Percentiles rank a stretch among this genome's conserved stretches.
These are phyloP conservation scores for Ustilago curta DNA, from an alignment of 1,284 basidiomycete species.

Conservation along the genomic window DNA sequence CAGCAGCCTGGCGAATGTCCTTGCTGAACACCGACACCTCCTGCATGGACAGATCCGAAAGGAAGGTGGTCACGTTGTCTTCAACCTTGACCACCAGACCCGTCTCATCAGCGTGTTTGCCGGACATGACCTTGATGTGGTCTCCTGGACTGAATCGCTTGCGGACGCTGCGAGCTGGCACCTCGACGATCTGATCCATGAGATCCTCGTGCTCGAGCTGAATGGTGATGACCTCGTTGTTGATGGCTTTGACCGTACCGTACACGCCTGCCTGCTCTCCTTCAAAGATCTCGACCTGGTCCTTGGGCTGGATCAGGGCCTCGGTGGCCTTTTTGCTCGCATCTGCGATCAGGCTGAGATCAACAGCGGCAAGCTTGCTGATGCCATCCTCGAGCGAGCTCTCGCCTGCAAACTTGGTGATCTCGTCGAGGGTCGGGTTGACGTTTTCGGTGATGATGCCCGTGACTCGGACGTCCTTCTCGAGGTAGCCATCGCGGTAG, in stretches of 20 bases:
- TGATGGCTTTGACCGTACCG: constrained; percentile 89
- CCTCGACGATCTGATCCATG: constrained; percentile 82
- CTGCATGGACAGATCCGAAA: constrained; percentile 96
- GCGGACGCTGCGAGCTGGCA: constrained; percentile 87
- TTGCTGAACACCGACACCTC: constrained; percentile 98
- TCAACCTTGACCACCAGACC: constrained; percentile 91
- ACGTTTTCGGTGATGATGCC: constrained; percentile 87
- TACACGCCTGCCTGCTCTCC: constrained; percentile 94
- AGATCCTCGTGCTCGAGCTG: constrained; percentile 80
- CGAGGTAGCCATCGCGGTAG: constrained; percentile 92
- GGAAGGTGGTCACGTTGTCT: constrained; percentile 87
- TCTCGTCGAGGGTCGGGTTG: constrained; percentile 94
- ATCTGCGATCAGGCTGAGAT: constrained; percentile 86
- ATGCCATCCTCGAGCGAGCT: constrained; percentile 50
- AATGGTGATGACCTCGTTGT: constrained; percentile 87
- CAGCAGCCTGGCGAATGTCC: constrained; percentile 95
- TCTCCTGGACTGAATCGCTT: constrained; percentile 97
- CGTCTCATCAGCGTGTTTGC: constrained; percentile 93
- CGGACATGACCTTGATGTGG: constrained; percentile 97
- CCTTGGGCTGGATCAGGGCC: constrained; percentile 92
- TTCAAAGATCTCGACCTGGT: constrained; percentile 96
- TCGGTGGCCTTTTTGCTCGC: constrained; percentile 87
- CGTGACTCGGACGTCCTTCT: constrained; percentile 91
- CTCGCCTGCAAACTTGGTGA: constrained; percentile 83
- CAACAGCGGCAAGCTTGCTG: constrained; percentile 71